A percentile compares a stretch with the other conserved stretches of the same genome.
Conservation (phyloP, 2,329 filamentous ascomycete genomes). For the Penicillium hesseltinei region DNA sequence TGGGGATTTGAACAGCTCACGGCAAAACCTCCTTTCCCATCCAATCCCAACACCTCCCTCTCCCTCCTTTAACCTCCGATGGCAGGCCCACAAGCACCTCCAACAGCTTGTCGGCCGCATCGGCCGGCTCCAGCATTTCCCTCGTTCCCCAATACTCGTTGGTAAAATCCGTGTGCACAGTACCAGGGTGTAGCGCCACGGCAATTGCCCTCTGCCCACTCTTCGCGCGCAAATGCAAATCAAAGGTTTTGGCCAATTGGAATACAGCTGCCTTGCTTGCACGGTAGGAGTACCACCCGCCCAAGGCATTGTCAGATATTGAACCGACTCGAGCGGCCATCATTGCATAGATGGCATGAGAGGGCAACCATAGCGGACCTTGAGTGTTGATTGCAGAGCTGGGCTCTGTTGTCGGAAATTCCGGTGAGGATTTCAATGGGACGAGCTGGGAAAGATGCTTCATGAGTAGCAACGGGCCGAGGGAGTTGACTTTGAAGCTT, state of each 20-base stretch:
- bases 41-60: slow-evolving; percentile 70
- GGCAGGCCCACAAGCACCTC: slow-evolving; percentile 54
- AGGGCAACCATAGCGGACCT: slow-evolving; percentile 42
- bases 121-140: slow-evolving; percentile 66
- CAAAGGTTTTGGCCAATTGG: slow-evolving; percentile 68
- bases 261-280: slow-evolving; percentile 73
- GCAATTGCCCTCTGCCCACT: slow-evolving; percentile 64
- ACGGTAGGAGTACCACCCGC: slow-evolving; percentile 81
- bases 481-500: slow-evolving; percentile 70
- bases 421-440: slow-evolving; percentile 55
- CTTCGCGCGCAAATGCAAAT: slow-evolving; percentile 60
- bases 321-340: slow-evolving; percentile 78
- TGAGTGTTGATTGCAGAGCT: slow-evolving; percentile 5
- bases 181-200: slow-evolving; percentile 74
- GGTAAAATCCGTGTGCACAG: slow-evolving; percentile 72
- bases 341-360: slow-evolving; percentile 64
- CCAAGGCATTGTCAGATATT: slow-evolving; percentile 67
- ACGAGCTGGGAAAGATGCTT: slow-evolving; percentile 73
- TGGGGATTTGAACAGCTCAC: slow-evolving; percentile 28
- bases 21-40: slow-evolving; percentile 62
- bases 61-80: slow-evolving; percentile 41
- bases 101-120: slow-evolving; percentile 63
- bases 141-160: slow-evolving; percentile 69
- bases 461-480: slow-evolving; percentile 72
- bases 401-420: slow-evolving; percentile 26